phyloP scores from a whole-genome alignment of 192 early-diverging fungal genomes.

The Lobosporangium transversale region DNA sequence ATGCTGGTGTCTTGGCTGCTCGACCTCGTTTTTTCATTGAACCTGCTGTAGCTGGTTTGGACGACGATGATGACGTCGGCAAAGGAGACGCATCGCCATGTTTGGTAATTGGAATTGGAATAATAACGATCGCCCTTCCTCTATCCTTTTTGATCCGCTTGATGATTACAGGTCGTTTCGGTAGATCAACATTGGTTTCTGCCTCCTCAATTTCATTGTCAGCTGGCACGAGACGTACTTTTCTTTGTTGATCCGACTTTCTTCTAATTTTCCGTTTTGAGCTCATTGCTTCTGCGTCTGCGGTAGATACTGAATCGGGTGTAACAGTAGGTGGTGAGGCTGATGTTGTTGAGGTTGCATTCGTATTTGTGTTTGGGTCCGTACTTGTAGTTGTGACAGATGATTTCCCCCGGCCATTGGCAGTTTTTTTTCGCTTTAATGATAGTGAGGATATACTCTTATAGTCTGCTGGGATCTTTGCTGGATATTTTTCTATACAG shows the following conservation, averaged over 20 bases:
- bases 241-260: constrained; percentile 12
- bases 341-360: not conserved
- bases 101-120: constrained; percentile 34
- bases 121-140: constrained; percentile 31
- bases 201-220: constrained; percentile 7
- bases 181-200: not conserved
- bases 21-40: constrained; percentile 17
- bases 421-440: constrained; percentile 16
- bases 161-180: constrained; percentile 14
- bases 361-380: not conserved
- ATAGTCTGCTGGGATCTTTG: constrained; percentile 38
- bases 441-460: constrained; percentile 18
- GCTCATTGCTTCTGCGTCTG: not conserved
- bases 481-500: constrained; percentile 39
- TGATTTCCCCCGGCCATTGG: constrained; percentile 9
- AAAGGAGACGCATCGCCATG: not conserved
- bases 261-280: constrained; percentile 12
- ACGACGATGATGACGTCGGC: not conserved
- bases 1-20: constrained; percentile 4
- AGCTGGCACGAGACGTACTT: constrained; percentile 11
- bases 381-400: not conserved
- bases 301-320: not conserved
- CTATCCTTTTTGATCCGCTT: constrained; percentile 10
- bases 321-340: not conserved
- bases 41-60: not conserved